Conservation (phyloP, 140 eudicot genomes). For the Erigeron philadelphicus region DNA sequence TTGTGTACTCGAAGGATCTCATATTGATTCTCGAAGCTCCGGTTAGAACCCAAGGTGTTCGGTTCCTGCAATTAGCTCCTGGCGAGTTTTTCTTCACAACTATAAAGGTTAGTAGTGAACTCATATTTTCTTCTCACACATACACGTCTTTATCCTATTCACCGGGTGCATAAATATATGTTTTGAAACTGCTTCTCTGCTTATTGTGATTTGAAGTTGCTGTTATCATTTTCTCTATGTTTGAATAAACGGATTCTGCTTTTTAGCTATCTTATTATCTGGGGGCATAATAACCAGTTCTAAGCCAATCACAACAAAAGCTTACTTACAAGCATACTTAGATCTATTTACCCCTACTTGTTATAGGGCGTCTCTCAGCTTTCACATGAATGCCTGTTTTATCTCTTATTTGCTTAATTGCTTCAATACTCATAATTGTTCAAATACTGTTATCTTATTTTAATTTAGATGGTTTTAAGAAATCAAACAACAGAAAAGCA, state of each 20-base stretch:
- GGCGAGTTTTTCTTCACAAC: constrained; percentile 99
- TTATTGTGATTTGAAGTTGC: neutral
- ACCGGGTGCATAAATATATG: neutral
- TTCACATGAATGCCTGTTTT: neutral
- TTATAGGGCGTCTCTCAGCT: neutral
- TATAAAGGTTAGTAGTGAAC: constrained; percentile 51
- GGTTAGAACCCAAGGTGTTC: constrained; percentile 83
- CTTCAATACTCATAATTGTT: neutral
- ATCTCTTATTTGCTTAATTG: neutral
- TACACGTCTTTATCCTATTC: neutral
- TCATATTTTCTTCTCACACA: constrained; percentile 14
- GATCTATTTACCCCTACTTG: neutral
- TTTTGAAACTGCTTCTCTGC: constrained; percentile 5
- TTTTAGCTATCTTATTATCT: neutral
- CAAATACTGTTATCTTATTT: neutral
- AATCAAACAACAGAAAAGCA: too few relatives aligned
- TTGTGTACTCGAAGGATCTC: constrained; percentile 85
- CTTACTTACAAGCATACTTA: neutral
- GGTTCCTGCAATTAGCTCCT: constrained; percentile 89
- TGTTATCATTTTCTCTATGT: neutral
- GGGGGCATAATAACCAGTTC: neutral
- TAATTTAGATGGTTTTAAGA: neutral
- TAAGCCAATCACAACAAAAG: neutral
- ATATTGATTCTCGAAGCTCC: constrained; percentile 92
- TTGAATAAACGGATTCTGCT: neutral